These are phyloP conservation scores for Amaranthus hypochondriacus DNA, from an alignment of 148 eudicot genomes.

Conservation along the genomic window DNA sequence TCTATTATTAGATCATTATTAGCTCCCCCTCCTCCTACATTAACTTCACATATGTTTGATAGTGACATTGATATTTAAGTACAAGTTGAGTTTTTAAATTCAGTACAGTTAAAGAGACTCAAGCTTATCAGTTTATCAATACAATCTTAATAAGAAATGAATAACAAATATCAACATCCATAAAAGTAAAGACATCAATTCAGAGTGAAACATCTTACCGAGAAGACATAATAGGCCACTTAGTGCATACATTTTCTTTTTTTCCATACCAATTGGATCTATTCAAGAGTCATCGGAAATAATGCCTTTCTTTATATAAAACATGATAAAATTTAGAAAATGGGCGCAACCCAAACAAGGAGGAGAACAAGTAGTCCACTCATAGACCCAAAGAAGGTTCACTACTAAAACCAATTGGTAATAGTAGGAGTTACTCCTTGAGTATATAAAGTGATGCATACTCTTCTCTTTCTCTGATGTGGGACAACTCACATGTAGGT, in stretches of 20 bases:
- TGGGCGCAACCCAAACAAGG: too few relatives aligned
- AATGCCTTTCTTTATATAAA: too few relatives aligned
- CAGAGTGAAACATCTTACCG: background rate
- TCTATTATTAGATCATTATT: constrained; percentile 9
- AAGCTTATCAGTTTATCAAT: constrained; percentile 10
- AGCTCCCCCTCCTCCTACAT: background rate
- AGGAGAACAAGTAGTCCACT: too few relatives aligned
- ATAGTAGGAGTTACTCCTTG: too few relatives aligned
- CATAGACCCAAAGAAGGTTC: too few relatives aligned
- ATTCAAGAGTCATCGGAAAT: too few relatives aligned
- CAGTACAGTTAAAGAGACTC: background rate
- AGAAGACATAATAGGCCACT: background rate
- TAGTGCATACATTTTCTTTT: background rate
- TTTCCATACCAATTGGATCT: background rate
- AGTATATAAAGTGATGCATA: too few relatives aligned
- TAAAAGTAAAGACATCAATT: background rate
- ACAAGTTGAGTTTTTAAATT: background rate
- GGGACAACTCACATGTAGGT: too few relatives aligned
- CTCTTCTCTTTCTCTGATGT: too few relatives aligned
- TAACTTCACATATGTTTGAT: constrained; percentile 1
- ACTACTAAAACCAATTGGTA: too few relatives aligned
- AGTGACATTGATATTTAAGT: constrained; percentile 26
- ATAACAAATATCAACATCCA: background rate
- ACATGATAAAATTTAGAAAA: too few relatives aligned
- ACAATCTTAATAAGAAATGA: background rate